phyloP scores from a whole-genome alignment of 148 eudicot species.

The Rhododendron kiyosumense region DNA sequence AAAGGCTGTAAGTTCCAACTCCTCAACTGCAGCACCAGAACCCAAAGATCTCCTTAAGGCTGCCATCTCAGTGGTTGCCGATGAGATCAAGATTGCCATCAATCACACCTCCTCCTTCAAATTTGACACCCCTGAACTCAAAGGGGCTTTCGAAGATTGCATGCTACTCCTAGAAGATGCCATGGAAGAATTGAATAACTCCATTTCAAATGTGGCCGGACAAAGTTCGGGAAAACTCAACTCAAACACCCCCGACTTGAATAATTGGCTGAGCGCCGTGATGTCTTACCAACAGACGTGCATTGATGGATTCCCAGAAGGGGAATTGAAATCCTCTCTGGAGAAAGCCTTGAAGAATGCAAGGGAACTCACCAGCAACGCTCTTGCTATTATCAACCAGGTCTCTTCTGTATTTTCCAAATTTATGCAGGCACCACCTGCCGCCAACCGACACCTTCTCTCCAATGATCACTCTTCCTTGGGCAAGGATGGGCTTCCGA shows the following conservation, averaged over 20 bases:
- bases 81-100: conserved; percentile 41
- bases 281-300: conserved; percentile 76
- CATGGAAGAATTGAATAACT: conserved; percentile 47
- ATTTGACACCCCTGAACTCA: conserved; percentile 38
- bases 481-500: conserved; percentile 34
- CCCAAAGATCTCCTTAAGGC: conserved; percentile 56
- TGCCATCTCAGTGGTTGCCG: conserved; percentile 38
- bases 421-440: neutral
- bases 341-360: conserved; percentile 32
- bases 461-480: neutral
- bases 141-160: conserved; percentile 65
- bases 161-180: conserved; percentile 55
- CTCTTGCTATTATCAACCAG: conserved; percentile 57
- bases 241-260: conserved; percentile 34
- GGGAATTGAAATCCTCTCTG: conserved; percentile 30
- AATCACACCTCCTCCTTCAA: conserved; percentile 26
- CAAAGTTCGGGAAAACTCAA: conserved; percentile 10
- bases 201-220: conserved; percentile 21
- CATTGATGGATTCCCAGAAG: conserved; percentile 66
- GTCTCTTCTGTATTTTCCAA: conserved; percentile 28
- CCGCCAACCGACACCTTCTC: conserved; percentile 26
- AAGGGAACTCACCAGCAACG: conserved; percentile 54
- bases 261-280: conserved; percentile 83
- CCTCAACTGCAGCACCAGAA: conserved; percentile 11
- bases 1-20: conserved; percentile 28